Percentiles rank a stretch among this genome's conserved stretches.
These are phyloP conservation scores for Taiwanofungus camphoratus DNA, from an alignment of 1,284 basidiomycete species.

Conservation along the genomic window DNA sequence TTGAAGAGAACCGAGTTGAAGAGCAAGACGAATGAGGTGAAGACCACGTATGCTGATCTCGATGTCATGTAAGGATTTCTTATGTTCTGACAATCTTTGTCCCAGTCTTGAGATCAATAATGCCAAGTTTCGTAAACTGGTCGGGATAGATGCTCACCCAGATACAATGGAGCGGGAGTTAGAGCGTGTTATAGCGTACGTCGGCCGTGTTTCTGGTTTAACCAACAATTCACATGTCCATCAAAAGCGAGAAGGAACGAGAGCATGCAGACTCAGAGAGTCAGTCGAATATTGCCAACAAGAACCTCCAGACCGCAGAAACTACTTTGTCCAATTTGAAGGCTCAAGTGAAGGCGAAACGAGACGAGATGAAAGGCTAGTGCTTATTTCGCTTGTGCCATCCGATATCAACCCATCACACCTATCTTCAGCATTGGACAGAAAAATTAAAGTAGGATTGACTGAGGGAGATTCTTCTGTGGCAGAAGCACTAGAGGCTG, in stretches of 20 bases:
- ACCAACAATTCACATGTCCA: conserved; percentile 4
- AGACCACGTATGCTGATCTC: conserved; percentile 51
- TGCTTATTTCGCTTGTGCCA: background rate
- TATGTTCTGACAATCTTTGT: conserved; percentile 3
- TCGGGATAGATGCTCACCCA: conserved; percentile 51
- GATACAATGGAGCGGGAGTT: conserved; percentile 73
- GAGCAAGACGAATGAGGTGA: conserved; percentile 59
- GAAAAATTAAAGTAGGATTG: conserved; percentile 43
- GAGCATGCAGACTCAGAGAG: conserved; percentile 53
- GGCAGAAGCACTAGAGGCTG: conserved; percentile 54
- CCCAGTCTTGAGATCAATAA: conserved; percentile 58
- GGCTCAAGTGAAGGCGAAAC: conserved; percentile 57
- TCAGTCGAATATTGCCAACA: conserved; percentile 44
- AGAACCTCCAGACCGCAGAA: conserved; percentile 56
- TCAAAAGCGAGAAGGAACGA: conserved; percentile 58
- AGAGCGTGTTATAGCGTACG: conserved; percentile 53
- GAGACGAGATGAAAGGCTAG: conserved; percentile 58
- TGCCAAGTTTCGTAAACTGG: conserved; percentile 57
- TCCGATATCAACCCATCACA: background rate
- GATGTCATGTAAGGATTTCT: conserved; percentile 4
- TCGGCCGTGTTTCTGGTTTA: conserved; percentile 6
- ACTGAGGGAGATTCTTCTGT: conserved; percentile 25
- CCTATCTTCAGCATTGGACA: conserved; percentile 44
- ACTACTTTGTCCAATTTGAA: conserved; percentile 53
- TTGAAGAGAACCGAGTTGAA: conserved; percentile 69